These are phyloP conservation scores for Trichoderma koningii DNA, from an alignment of 2,329 filamentous ascomycete genomes.

Conservation along the genomic window DNA sequence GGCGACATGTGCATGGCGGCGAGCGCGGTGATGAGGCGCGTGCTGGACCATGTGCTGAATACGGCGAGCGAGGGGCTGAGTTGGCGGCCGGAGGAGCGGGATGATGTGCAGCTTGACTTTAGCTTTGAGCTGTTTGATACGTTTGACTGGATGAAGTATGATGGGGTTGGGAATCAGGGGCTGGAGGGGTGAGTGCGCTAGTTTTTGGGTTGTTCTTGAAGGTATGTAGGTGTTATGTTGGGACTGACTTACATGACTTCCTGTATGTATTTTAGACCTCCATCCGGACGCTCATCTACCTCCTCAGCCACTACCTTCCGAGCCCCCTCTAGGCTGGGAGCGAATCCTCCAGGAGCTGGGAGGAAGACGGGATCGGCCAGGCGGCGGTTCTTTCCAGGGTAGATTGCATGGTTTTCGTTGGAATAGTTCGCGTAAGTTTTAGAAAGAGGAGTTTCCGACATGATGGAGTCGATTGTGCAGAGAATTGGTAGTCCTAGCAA, in stretches of 20 bases:
- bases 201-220: not conserved
- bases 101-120: conserved; percentile 37
- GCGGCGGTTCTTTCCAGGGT: not conserved
- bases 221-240: not conserved
- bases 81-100: conserved; percentile 27
- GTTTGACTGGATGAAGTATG: conserved; percentile 43
- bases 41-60: conserved; percentile 54
- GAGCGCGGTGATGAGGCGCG: conserved; percentile 52
- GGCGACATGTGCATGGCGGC: conserved; percentile 50
- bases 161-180: conserved; percentile 2
- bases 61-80: conserved; percentile 32
- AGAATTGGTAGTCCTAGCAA: not conserved
- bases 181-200: not conserved
- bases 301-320: not conserved
- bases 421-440: not conserved
- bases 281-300: not conserved
- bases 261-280: not conserved
- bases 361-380: conserved; percentile 4
- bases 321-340: not conserved
- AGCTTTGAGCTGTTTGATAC: conserved; percentile 48
- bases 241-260: not conserved
- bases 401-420: not conserved
- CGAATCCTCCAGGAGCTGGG: not conserved
- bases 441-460: not conserved
- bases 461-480: not conserved